These are phyloP conservation scores for Scenedesmus sp. DNA, from an alignment of 163 green algal genomes.

Conservation along the genomic window DNA sequence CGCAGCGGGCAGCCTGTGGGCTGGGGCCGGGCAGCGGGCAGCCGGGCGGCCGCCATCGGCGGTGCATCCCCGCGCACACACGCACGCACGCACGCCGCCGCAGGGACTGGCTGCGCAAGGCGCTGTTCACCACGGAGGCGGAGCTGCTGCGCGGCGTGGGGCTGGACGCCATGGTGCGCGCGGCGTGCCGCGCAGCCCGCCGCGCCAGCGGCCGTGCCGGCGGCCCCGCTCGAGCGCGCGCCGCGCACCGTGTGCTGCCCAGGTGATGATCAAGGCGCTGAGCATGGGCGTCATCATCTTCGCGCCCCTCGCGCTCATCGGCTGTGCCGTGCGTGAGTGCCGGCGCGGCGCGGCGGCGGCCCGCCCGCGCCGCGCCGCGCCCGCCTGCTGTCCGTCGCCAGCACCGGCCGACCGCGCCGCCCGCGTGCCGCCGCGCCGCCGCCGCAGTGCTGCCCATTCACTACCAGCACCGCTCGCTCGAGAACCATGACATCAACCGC, in stretches of 20 bases:
- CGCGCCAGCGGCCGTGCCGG: too few species aligned
- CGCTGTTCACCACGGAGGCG: constrained; percentile 9
- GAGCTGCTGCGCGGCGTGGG: constrained; percentile 47
- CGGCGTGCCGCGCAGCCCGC: neutral
- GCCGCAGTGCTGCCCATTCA: constrained; percentile 50
- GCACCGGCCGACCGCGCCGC: too few species aligned
- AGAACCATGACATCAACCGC: constrained; percentile 4
- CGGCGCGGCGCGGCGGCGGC: too few species aligned
- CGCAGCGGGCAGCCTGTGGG: neutral
- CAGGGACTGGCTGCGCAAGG: constrained; percentile 43
- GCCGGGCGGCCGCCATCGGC: too few species aligned
- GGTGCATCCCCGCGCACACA: too few species aligned
- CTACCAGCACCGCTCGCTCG: neutral
- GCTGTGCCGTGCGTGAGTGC: constrained; percentile 47
- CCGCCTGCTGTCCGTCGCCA: too few species aligned
- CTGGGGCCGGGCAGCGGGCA: too few species aligned
- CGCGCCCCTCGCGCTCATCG: constrained; percentile 41
- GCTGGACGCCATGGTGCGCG: constrained; percentile 46
- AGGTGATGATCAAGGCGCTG: constrained; percentile 49
- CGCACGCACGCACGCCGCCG: too few species aligned
- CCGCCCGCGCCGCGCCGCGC: too few species aligned
- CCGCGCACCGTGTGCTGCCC: neutral
- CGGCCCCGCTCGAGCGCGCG: too few species aligned
- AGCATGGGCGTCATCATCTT: constrained; percentile 47
- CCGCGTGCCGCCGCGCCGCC: too few species aligned